Evolutionary conservation across 257 asterid species (phyloP), one percentile per base, ranked within the genome.

Genomic region (Phtheirospermum japonicum): DNA sequence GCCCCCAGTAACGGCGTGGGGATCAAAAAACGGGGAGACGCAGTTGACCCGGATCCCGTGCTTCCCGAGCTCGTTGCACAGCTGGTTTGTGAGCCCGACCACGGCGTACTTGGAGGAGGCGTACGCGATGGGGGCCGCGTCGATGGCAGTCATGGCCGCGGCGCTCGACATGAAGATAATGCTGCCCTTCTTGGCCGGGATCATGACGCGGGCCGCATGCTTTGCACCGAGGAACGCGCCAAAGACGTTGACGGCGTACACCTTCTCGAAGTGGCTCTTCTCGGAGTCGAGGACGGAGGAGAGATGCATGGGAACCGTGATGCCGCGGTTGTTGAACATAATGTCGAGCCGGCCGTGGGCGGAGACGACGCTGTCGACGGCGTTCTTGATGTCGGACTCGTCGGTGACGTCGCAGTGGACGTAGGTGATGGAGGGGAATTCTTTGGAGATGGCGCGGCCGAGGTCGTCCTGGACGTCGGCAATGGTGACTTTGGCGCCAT

Each of bases 41-140:
- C 79, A 80, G 2, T 80, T 77, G 7, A 69, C 78, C 0, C 83
- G 67, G 14, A 80, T 66, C 34, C 81, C 85, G 26, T 77, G 45
- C 2, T 61, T n/a, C n/a, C n/a, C n/a, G n/a, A n/a, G n/a, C n/a
- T n/a, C n/a, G n/a, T n/a, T n/a, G n/a, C n/a, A n/a, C n/a, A n/a
- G n/a, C n/a, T n/a, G n/a, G n/a, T n/a, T n/a, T n/a, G n/a, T n/a
- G n/a, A n/a, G n/a, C n/a, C n/a, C n/a, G n/a, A n/a, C n/a, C n/a
- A n/a, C n/a, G n/a, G n/a, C n/a, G n/a, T n/a, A n/a, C n/a, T n/a
- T n/a, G n/a, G n/a, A n/a, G n/a, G n/a, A n/a, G n/a, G n/a, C n/a
- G n/a, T n/a, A n/a, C n/a, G n/a, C n/a, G 23, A 77, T 74, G 7
- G 75, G 13, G 0, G 58, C 16, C 28, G n/a, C n/a, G n/a, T 6